Evolutionary conservation across 1,139 yeast genomes (phyloP).

Genomic region (Suhomyces anneliseae): DNA sequence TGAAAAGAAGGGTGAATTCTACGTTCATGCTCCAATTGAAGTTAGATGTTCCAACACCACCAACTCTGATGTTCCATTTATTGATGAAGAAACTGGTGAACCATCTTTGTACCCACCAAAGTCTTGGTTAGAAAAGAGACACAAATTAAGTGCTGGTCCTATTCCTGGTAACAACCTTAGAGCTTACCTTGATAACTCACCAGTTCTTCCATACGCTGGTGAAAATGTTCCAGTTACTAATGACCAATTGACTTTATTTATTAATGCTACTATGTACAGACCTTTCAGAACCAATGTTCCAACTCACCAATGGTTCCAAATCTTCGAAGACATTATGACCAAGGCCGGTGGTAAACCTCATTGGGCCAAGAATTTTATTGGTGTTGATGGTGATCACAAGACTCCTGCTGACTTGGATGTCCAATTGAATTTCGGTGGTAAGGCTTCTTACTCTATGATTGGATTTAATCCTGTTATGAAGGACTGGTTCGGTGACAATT

Average conservation of each 20-base stretch:
- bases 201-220: conserved; percentile 54
- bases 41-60: conserved; percentile 91
- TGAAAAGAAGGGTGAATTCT: conserved; percentile 59
- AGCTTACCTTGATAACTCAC: conserved; percentile 81
- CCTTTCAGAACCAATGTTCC: conserved; percentile 80
- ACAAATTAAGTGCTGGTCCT: conserved; percentile 58
- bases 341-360: conserved; percentile 92
- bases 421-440: conserved; percentile 44
- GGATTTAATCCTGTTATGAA: conserved; percentile 71
- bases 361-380: conserved; percentile 98
- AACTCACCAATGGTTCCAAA: conserved; percentile 76
- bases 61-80: conserved; percentile 40
- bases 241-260: conserved; percentile 77
- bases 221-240: conserved; percentile 58
- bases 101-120: conserved; percentile 44
- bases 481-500: conserved; percentile 80
- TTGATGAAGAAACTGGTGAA: conserved; percentile 46
- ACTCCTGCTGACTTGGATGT: conserved; percentile 38
- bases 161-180: conserved; percentile 80
- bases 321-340: conserved; percentile 76
- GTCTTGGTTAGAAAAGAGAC: conserved; percentile 40
- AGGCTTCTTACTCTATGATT: conserved; percentile 70
- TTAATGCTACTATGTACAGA: conserved; percentile 94
- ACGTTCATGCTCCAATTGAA: conserved; percentile 94
- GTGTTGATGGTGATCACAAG: conserved; percentile 47